These are phyloP conservation scores for Elsinoe fawcettii DNA, from an alignment of 2,329 filamentous ascomycete genomes.

Conservation along the genomic window DNA sequence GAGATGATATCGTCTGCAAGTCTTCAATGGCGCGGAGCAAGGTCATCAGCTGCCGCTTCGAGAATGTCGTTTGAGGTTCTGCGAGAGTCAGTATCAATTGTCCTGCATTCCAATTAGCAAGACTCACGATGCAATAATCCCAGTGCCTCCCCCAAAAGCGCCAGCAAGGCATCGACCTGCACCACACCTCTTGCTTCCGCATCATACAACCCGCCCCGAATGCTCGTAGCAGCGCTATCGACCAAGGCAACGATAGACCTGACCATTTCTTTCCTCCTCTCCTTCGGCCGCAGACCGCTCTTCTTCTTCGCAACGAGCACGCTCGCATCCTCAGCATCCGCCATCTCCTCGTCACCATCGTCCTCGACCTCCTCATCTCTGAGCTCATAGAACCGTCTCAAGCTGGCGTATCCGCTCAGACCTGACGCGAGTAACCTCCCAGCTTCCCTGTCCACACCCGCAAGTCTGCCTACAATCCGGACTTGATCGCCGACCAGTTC, in stretches of 20 bases:
- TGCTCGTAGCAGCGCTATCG: slow-evolving; percentile 78
- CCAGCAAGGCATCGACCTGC: slow-evolving; percentile 77
- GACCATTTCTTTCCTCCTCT: slow-evolving; percentile 62
- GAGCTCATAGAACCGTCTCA: slow-evolving; percentile 85
- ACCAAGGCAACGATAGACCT: slow-evolving; percentile 74
- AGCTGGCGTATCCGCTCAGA: slow-evolving; percentile 84
- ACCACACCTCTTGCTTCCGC: slow-evolving; percentile 72
- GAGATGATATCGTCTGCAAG: slow-evolving; percentile 63
- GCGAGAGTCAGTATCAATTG: slow-evolving; percentile 21
- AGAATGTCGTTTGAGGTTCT: slow-evolving; percentile 54
- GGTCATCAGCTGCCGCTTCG: slow-evolving; percentile 63
- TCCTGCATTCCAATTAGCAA: slow-evolving; percentile 18
- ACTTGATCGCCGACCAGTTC: slow-evolving; percentile 65
- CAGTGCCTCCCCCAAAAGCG: slow-evolving; percentile 74
- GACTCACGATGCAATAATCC: slow-evolving; percentile 59
- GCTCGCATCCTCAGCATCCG: not conserved
- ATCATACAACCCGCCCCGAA: slow-evolving; percentile 84
- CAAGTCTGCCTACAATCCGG: slow-evolving; percentile 61
- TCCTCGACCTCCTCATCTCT: slow-evolving; percentile 56
- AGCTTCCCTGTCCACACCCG: slow-evolving; percentile 68
- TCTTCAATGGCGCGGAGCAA: slow-evolving; percentile 74
- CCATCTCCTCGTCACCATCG: not conserved
- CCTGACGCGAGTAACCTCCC: slow-evolving; percentile 76
- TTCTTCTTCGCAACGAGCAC: slow-evolving; percentile 7
- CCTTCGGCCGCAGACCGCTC: slow-evolving; percentile 44